Conservation (phyloP, 2,329 filamentous ascomycete species). For the Trichocomaceae sp. region DNA sequence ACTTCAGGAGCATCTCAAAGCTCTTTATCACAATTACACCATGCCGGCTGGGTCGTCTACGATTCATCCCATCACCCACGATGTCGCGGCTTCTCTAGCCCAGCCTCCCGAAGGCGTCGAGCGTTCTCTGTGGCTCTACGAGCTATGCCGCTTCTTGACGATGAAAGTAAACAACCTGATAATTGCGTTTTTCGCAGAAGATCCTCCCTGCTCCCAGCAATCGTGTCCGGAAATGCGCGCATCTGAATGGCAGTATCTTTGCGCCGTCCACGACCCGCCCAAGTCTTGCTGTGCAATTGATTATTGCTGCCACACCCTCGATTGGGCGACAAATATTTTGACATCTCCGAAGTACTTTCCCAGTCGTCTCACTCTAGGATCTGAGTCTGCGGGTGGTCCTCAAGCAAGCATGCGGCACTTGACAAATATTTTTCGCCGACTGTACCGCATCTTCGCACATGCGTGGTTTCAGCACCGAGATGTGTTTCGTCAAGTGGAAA, state of each 20-base stretch:
- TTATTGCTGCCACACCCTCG: conserved; percentile 97
- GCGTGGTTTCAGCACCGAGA: conserved; percentile 97
- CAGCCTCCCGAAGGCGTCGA: conserved; percentile 76
- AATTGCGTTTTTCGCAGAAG: conserved; percentile 85
- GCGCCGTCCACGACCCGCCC: conserved; percentile 91
- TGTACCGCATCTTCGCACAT: conserved; percentile 96
- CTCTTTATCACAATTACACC: conserved; percentile 78
- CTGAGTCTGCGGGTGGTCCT: conserved; percentile 35
- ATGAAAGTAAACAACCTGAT: conserved; percentile 91
- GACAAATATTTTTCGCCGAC: conserved; percentile 86
- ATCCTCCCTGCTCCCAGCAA: conserved; percentile 74
- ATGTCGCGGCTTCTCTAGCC: conserved; percentile 68
- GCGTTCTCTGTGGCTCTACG: conserved; percentile 89
- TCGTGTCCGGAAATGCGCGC: conserved; percentile 98
- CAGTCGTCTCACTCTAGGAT: conserved; percentile 63
- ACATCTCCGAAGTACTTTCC: conserved; percentile 95
- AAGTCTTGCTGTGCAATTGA: conserved; percentile 98
- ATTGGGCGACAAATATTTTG: conserved; percentile 93
- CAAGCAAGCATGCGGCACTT: conserved; percentile 57
- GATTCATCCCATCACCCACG: conserved; percentile 65
- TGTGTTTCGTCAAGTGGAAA: conserved; percentile 92
- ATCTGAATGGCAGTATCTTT: conserved; percentile 97
- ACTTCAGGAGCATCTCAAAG: conserved; percentile 92
- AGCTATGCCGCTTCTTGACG: conserved; percentile 92
- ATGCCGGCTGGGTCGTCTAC: conserved; percentile 52